Conservation (phyloP, 1,284 basidiomycete genomes). For the Paramarasmius palmivorus region DNA sequence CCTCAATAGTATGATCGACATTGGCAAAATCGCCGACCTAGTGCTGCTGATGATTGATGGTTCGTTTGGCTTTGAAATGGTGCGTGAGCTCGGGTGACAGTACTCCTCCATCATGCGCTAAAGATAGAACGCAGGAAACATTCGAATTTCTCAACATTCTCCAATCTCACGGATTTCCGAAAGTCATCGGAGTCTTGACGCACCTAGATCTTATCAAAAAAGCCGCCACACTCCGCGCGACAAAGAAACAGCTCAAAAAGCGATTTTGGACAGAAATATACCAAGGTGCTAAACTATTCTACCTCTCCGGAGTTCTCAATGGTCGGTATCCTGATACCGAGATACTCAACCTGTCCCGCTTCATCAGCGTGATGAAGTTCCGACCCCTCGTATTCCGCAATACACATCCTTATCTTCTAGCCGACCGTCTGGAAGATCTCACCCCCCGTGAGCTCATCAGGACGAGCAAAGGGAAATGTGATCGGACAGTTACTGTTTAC, state of each 20-base stretch:
- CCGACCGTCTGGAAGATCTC: slow-evolving; percentile 93
- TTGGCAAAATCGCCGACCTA: slow-evolving; percentile 95
- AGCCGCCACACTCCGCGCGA: slow-evolving; percentile 81
- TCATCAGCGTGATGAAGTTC: slow-evolving; percentile 99
- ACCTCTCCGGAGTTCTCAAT: slow-evolving; percentile 96
- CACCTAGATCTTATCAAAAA: slow-evolving; percentile 99
- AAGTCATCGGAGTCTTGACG: slow-evolving; percentile 95
- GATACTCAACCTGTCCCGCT: slow-evolving; percentile 93
- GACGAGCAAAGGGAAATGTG: slow-evolving; percentile 79
- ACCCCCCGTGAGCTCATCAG: slow-evolving; percentile 87
- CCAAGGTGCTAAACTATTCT: slow-evolving; percentile 98
- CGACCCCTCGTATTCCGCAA: slow-evolving; percentile 97
- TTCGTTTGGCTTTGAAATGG: slow-evolving; percentile 99
- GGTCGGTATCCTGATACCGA: slow-evolving; percentile 98
- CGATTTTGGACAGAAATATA: slow-evolving; percentile 99
- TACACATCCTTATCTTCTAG: slow-evolving; percentile 93
- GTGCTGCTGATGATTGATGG: slow-evolving; percentile 98
- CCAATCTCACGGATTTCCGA: slow-evolving; percentile 97
- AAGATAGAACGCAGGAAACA: slow-evolving; percentile 73
- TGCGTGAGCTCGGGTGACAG: too few relatives aligned
- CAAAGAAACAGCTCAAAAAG: slow-evolving; percentile 95
- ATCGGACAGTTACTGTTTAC: slow-evolving; percentile 91
- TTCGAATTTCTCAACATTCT: slow-evolving; percentile 99
- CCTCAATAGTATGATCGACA: slow-evolving; percentile 97
- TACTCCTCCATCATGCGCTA: neutral